Base-by-base conservation (phyloP, 2,329 filamentous ascomycete genomes). In the Ophiocordyceps camponoti-floridani region DNA sequence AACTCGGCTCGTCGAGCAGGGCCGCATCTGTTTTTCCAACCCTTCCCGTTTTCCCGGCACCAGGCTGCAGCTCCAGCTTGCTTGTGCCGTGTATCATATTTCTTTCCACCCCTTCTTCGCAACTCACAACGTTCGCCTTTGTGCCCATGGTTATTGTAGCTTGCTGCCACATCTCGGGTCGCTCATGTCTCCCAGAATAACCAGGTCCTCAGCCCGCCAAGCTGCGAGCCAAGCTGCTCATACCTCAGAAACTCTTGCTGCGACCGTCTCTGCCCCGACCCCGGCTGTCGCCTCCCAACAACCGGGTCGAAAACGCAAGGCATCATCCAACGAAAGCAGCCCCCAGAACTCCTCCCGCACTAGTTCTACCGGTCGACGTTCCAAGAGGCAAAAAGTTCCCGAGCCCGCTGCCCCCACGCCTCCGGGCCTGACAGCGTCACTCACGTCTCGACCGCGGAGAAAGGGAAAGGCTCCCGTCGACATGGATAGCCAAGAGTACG, bases 131-230 rank as follows among this genome's bases (percentile, higher is more conserved):
- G 7, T 18, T 16, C 47, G 47, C 52, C 51, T 44, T 48, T 49
- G 51, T 44, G 44, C 54, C 47, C 51, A 59, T 53, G 53, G 57
- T 53, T 53, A 53, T 52, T 45, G 44, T 48, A 46, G 40, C 44
- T 44, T 43, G 44, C 50, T 37, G 31, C 49, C 55, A 57, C 59
- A 46, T 47, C 44, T 45, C 41, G 44, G 40, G 42, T 62, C 61
- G 81, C 84, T 89, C 79, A 95, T 94, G 87, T 85, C 84, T 77
- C 71, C 79, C 76, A 95, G 88, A 84, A 80, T 91, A 58, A 95
- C 89, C 73, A 86, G 89, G 72, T 91, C 88, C 58, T 82, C 88
- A 65, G 83, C 88, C 70, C 87, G 87, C 72, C 80, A 85, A 76
- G 84, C 84, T 69, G 82, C 84, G 61, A 76, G 64, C 59, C 69